Base-by-base conservation (phyloP, 2,329 filamentous ascomycete species). In the Ophiostoma montium region DNA sequence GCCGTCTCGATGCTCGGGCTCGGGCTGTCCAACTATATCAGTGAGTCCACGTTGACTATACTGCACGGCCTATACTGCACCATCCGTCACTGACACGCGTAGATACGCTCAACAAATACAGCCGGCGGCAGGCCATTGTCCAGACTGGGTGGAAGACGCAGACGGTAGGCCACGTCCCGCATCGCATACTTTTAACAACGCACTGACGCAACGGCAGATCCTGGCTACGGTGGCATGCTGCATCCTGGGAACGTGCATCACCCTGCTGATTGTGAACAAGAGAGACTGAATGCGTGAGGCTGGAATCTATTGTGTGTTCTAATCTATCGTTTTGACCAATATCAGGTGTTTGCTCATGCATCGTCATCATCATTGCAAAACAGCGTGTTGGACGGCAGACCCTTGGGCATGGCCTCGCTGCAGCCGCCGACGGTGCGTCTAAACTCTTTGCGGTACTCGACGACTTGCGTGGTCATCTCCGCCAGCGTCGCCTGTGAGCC, bases 71-170 rank as follows among this genome's bases (percentile, higher is more conserved):
- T n/a, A n/a, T n/a, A n/a, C n/a, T n/a, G n/a, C n/a, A n/a, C n/a
- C n/a, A n/a, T n/a, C n/a, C n/a, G n/a, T n/a, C n/a, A n/a, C 47
- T 49, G 27, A 44, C 50, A 18, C 9, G 1, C 30, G 1, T 23
- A 78, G 74, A 80, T 58, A 82, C 79, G 0, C 68, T 96, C 21
- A 84, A 84, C 57, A 82, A 86, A 61, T 98, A 95, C 63, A 84
- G 84, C 57, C 72, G 76, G 35, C 78, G 81, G 56, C 74, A 75
- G 23, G 92, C 92, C 0, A 74, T 96, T 54, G 92, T 98, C 35
- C 92, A 98, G 68, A 84, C 80, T 30, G 92, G 92, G 1, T 92
- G 86, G 84, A 90, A 87, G 65, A 96, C 92, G 35, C 89, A 96
- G 62, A 64, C 82, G 38, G 84, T 94, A 60, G 55, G 70, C 62